Conservation (phyloP, 768 basidiomycete species). For the Trametes cingulata region DNA sequence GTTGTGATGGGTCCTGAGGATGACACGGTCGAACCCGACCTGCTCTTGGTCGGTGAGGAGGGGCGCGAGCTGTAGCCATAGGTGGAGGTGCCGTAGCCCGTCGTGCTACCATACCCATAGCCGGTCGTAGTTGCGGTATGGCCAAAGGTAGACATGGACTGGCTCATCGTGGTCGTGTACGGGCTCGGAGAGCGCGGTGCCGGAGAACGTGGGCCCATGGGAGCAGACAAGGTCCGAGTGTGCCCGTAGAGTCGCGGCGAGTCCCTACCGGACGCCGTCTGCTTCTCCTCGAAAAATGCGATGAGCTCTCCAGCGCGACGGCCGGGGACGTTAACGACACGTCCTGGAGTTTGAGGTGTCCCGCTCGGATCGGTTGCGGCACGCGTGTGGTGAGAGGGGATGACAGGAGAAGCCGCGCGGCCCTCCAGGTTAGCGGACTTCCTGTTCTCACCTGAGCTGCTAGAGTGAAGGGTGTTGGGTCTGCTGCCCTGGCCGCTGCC, state of each 20-base stretch:
- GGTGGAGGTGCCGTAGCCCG: conserved; percentile 38
- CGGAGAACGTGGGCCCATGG: conserved; percentile 35
- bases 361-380: conserved; percentile 58
- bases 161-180: conserved; percentile 35
- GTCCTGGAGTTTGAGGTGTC: conserved; percentile 37
- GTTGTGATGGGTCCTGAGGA: conserved; percentile 25
- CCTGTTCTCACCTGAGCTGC: conserved; percentile 47
- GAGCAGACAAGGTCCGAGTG: conserved; percentile 51
- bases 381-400: conserved; percentile 45
- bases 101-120: conserved; percentile 37
- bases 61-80: conserved; percentile 42
- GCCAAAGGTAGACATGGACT: conserved; percentile 43
- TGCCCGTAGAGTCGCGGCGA: conserved; percentile 44
- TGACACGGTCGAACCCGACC: conserved; percentile 30
- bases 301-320: conserved; percentile 68
- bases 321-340: conserved; percentile 35
- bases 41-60: conserved; percentile 50
- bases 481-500: conserved; percentile 34
- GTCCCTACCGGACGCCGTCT: conserved; percentile 34
- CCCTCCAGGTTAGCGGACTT: conserved; percentile 46
- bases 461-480: conserved; percentile 39
- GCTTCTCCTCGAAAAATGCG: conserved; percentile 67
- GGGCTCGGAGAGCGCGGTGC: conserved; percentile 40
- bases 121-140: conserved; percentile 32
- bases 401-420: conserved; percentile 36